These are phyloP conservation scores for Polyporus arcularius DNA, from an alignment of 768 basidiomycete genomes.

Conservation along the genomic window DNA sequence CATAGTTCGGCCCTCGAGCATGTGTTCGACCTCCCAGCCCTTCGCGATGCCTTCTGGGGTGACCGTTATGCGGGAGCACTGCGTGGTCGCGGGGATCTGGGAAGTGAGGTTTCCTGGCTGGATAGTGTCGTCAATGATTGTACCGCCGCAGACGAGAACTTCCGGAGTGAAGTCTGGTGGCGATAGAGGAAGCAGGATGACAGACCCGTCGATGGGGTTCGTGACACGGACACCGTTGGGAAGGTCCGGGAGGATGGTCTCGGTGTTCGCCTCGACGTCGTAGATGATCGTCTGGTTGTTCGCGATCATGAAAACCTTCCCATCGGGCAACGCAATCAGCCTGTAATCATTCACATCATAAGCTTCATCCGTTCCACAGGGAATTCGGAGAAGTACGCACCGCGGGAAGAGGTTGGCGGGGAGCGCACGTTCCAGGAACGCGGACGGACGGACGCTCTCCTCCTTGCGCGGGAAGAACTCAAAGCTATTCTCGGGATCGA, in stretches of 20 bases:
- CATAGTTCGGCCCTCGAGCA: slow-evolving; percentile 77
- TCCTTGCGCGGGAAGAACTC: slow-evolving; percentile 84
- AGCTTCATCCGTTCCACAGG: slow-evolving; percentile 23
- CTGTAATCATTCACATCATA: slow-evolving; percentile 50
- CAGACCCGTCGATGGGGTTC: slow-evolving; percentile 81
- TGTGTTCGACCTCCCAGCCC: slow-evolving; percentile 76
- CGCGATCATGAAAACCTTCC: slow-evolving; percentile 72
- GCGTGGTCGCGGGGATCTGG: slow-evolving; percentile 68
- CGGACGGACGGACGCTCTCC: slow-evolving; percentile 27
- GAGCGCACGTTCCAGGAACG: slow-evolving; percentile 30
- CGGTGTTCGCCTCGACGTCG: slow-evolving; percentile 66
- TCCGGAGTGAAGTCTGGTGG: slow-evolving; percentile 66
- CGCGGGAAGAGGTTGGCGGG: slow-evolving; percentile 40
- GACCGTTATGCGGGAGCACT: slow-evolving; percentile 71
- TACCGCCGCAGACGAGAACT: slow-evolving; percentile 78
- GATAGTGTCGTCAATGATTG: slow-evolving; percentile 54
- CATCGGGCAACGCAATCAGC: slow-evolving; percentile 69
- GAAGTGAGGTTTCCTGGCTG: slow-evolving; percentile 66
- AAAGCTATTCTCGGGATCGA: slow-evolving; percentile 73
- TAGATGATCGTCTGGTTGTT: slow-evolving; percentile 81
- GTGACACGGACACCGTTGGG: slow-evolving; percentile 84
- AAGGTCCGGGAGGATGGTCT: slow-evolving; percentile 61
- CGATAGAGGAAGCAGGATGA: slow-evolving; percentile 69
- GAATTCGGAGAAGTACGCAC: slow-evolving; percentile 36
- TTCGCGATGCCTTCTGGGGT: slow-evolving; percentile 61